phyloP scores from a whole-genome alignment of 441 rosid species.

The Flueggea neowawraea region DNA sequence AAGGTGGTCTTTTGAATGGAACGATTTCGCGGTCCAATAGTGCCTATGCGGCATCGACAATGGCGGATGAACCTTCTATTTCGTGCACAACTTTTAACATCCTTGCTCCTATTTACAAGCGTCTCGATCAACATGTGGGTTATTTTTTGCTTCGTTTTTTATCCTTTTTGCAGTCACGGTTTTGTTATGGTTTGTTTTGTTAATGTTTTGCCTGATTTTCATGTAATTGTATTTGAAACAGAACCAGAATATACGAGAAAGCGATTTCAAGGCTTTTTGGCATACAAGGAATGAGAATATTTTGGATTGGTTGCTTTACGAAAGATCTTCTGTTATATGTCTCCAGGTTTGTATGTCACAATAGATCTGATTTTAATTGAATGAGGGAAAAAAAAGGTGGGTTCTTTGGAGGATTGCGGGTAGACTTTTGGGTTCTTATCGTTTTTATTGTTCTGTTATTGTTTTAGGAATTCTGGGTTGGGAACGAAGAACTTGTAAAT shows the following conservation, averaged over 20 bases:
- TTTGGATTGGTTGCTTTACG: conserved; percentile 57
- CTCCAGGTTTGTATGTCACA: conserved; percentile 48
- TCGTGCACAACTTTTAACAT: conserved; percentile 82
- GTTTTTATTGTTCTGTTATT: conserved; percentile 1
- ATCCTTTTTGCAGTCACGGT: neutral
- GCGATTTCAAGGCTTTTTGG: conserved; percentile 59
- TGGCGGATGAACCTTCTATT: conserved; percentile 38
- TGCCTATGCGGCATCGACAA: conserved; percentile 18
- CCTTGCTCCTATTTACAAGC: conserved; percentile 75
- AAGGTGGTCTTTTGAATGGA: conserved; percentile 14
- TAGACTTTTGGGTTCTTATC: conserved; percentile 3
- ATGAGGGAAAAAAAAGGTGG: neutral
- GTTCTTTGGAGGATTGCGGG: neutral
- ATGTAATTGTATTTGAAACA: conserved; percentile 16
- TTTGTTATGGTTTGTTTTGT: conserved; percentile 1
- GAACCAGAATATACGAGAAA: conserved; percentile 69
- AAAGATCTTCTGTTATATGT: conserved; percentile 67
- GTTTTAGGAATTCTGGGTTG: conserved; percentile 86
- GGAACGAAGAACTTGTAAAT: conserved; percentile 75
- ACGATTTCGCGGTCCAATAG: conserved; percentile 19
- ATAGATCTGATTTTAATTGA: conserved; percentile 1
- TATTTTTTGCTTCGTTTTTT: neutral
- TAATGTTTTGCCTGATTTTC: neutral
- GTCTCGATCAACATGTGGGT: conserved; percentile 53
- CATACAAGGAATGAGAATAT: conserved; percentile 52